Evolutionary conservation across 768 basidiomycete genomes (phyloP).

Genomic region (Panus rudis): DNA sequence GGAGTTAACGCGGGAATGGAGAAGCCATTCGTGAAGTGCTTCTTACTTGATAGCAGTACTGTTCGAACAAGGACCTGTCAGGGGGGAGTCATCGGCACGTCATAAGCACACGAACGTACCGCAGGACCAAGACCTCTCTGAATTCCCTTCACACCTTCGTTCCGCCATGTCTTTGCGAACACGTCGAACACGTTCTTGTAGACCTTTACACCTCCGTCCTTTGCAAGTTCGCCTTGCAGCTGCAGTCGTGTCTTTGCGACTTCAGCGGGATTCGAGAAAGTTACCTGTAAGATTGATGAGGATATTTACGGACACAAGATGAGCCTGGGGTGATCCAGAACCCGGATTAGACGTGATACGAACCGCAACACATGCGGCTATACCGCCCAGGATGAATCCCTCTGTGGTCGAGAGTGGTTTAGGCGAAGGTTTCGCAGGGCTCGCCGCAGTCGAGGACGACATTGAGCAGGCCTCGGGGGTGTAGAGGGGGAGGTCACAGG

Average conservation of each 20-base stretch:
- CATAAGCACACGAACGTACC: slow-evolving; percentile 47
- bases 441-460: too few relatives aligned
- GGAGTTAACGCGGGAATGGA: too few relatives aligned
- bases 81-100: slow-evolving; percentile 21
- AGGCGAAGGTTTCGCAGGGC: too few relatives aligned
- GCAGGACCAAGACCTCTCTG: slow-evolving; percentile 91
- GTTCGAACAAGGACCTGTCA: slow-evolving; percentile 1
- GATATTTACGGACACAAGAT: too few relatives aligned
- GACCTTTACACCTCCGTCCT: slow-evolving; percentile 60
- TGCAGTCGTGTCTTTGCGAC: slow-evolving; percentile 95
- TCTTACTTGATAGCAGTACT: slow-evolving; percentile 91
- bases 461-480: too few relatives aligned
- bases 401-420: slow-evolving; percentile 52
- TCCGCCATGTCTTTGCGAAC: slow-evolving; percentile 75
- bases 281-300: slow-evolving; percentile 44
- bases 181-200: slow-evolving; percentile 86
- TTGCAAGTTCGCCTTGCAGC: slow-evolving; percentile 90
- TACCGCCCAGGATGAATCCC: slow-evolving; percentile 82
- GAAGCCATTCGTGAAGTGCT: too few relatives aligned
- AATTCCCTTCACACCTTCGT: slow-evolving; percentile 87
- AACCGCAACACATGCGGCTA: slow-evolving; percentile 90
- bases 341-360: slow-evolving; percentile 26
- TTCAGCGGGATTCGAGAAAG: slow-evolving; percentile 72
- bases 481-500: too few relatives aligned
- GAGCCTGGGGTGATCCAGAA: background rate